phyloP scores from a whole-genome alignment of 352 stramenopile genomes.

The Aphanomyces stellatus region DNA sequence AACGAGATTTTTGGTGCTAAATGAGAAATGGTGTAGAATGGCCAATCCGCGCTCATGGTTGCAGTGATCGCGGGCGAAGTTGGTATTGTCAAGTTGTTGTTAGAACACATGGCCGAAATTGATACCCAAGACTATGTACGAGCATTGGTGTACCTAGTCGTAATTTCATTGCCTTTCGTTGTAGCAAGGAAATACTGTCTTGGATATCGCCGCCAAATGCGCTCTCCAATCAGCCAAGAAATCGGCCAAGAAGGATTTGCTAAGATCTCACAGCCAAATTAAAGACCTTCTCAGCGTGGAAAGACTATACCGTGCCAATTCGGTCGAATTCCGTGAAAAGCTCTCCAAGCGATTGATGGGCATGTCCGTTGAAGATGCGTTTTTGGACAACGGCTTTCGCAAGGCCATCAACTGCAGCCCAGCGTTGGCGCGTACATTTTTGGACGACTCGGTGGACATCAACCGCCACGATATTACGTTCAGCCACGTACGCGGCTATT shows the following conservation, averaged over 20 bases:
- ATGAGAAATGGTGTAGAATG: not conserved
- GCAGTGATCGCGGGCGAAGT: not conserved
- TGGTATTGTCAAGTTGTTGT: not conserved
- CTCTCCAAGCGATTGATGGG: conserved; percentile 1
- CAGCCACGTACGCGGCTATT: conserved; percentile 1
- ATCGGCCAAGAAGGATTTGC: not conserved
- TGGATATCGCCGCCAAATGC: conserved; percentile 6
- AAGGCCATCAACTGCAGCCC: conserved; percentile 18
- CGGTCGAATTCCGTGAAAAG: conserved; percentile 14
- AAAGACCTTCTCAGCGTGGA: conserved; percentile 6
- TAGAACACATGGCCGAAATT: conserved; percentile 12
- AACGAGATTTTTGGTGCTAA: not conserved
- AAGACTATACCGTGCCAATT: conserved; percentile 7
- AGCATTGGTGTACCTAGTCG: too few relatives aligned
- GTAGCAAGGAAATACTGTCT: conserved; percentile 2
- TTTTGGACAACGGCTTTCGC: conserved; percentile 3
- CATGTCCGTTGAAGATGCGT: conserved; percentile 4
- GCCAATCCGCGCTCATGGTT: conserved; percentile 3
- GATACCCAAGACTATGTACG: conserved; percentile 15
- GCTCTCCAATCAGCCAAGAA: not conserved
- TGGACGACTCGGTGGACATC: conserved; percentile 15
- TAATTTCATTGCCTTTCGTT: not conserved
- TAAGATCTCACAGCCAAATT: not conserved
- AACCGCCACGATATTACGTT: conserved; percentile 6
- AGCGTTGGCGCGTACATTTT: conserved; percentile 6